Conservation (phyloP, 148 eudicot genomes). For the Rheum nobile region DNA sequence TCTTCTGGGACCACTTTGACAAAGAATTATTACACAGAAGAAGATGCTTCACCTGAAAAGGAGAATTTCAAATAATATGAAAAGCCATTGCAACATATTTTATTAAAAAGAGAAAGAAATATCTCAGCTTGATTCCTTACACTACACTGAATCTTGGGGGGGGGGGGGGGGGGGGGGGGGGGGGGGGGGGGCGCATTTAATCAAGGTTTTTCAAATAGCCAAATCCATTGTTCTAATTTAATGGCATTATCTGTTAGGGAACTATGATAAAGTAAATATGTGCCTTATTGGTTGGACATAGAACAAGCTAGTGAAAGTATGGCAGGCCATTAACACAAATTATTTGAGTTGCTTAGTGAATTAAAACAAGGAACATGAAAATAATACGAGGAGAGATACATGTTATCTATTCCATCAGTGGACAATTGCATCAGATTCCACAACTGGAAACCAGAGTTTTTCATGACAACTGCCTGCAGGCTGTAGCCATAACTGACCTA, state of each 20-base stretch:
- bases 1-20: conserved; percentile 12
- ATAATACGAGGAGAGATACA: neutral
- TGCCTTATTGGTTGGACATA: neutral
- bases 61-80: neutral
- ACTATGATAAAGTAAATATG: neutral
- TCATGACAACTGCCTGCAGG: neutral
- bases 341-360: neutral
- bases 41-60: conserved; percentile 25
- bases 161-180: too few species aligned
- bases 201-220: neutral
- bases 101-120: neutral
- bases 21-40: conserved; percentile 14
- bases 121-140: too few species aligned
- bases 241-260: neutral
- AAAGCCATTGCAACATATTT: neutral
- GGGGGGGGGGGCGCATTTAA: neutral
- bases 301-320: neutral
- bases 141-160: too few species aligned
- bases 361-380: neutral
- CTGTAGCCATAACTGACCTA: neutral
- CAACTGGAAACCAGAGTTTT: neutral
- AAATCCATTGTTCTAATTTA: neutral
- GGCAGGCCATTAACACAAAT: neutral
- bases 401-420: neutral
- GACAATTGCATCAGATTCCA: neutral